These are phyloP conservation scores for Fusarium liriodendri DNA, from an alignment of 2,329 filamentous ascomycete genomes.

Conservation along the genomic window DNA sequence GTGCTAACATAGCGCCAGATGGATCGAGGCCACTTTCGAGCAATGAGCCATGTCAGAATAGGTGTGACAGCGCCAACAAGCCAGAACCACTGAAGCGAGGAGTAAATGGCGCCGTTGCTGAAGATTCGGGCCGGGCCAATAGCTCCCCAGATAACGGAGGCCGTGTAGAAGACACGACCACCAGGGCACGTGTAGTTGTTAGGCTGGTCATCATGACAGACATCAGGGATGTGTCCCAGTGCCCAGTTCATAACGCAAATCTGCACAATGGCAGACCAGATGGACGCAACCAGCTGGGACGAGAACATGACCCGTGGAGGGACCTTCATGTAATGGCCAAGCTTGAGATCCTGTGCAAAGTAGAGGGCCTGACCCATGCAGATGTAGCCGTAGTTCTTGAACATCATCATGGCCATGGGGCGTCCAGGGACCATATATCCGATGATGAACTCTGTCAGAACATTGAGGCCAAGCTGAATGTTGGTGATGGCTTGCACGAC, in stretches of 20 bases:
- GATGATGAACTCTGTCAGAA: constrained; percentile 78
- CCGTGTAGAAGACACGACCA: constrained; percentile 72
- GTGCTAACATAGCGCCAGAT: constrained; percentile 74
- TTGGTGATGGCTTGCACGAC: constrained; percentile 72
- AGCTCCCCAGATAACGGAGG: constrained; percentile 78
- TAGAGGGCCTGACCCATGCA: constrained; percentile 74
- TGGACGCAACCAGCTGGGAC: constrained; percentile 67
- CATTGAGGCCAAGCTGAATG: constrained; percentile 74
- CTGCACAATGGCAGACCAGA: constrained; percentile 72
- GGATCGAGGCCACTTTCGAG: constrained; percentile 70
- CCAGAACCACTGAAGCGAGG: constrained; percentile 76
- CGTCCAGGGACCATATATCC: constrained; percentile 79
- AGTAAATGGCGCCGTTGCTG: constrained; percentile 70
- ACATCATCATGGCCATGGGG: constrained; percentile 81
- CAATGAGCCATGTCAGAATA: constrained; percentile 71
- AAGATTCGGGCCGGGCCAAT: constrained; percentile 80
- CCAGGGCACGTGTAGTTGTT: constrained; percentile 68
- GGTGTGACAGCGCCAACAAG: constrained; percentile 73
- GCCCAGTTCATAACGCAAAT: constrained; percentile 75
- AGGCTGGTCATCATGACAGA: constrained; percentile 67
- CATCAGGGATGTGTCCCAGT: constrained; percentile 68
- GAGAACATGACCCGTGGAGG: constrained; percentile 72
- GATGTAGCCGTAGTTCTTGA: constrained; percentile 80
- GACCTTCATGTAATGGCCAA: constrained; percentile 76
- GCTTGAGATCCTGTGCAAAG: constrained; percentile 74